Evolutionary conservation across 2,329 filamentous ascomycete genomes (phyloP), one percentile per base, ranked within the genome.

Genomic region (Alternaria burnsii): DNA sequence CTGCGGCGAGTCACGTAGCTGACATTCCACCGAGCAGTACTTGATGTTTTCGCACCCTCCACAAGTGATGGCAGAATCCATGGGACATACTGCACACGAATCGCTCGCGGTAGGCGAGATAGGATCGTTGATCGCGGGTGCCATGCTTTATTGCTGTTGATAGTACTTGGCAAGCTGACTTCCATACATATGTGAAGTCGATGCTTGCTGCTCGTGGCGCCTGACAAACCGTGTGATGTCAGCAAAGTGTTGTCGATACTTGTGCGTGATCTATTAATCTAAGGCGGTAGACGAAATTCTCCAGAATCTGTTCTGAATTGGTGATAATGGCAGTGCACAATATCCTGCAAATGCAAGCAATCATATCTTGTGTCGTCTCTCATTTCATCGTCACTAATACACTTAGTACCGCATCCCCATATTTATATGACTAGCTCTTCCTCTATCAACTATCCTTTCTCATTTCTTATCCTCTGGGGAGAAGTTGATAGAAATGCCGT

Each of bases 401-500:
- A 63, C 36, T 24, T 26, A 14, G 14, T 4, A 2, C 9, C 4
- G n/a, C 8, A 42, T 51, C 22, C 4, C 44, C 63, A 61, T 57
- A 68, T 48, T 20, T 36, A 52, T 38, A 56, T 28, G 9, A 20
- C 36, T 42, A 18, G 20, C 40, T 44, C 12, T 7, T 20, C 22
- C 4, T 10, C n/a, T 10, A 32, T 18, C 3, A 8, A 34, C 1
- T 11, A 12, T 4, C 30, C 26, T n/a, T 24, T 12, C 40, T 91
- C 88, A 66, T 43, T 66, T 66, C 36, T 82, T 81, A 58, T 92
- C 89, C 64, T 92, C 89, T 50, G 91, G 85, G 1, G 84, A 86
- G 76, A 99, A 98, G 71, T 89, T 95, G 80, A 98, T 82, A 76
- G 92, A 96, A 54, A 98, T 82, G 74, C 92, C 95, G 77, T 98